Evolutionary conservation across 306 rosid genomes (phyloP).

Genomic region (Vigna unguiculata): DNA sequence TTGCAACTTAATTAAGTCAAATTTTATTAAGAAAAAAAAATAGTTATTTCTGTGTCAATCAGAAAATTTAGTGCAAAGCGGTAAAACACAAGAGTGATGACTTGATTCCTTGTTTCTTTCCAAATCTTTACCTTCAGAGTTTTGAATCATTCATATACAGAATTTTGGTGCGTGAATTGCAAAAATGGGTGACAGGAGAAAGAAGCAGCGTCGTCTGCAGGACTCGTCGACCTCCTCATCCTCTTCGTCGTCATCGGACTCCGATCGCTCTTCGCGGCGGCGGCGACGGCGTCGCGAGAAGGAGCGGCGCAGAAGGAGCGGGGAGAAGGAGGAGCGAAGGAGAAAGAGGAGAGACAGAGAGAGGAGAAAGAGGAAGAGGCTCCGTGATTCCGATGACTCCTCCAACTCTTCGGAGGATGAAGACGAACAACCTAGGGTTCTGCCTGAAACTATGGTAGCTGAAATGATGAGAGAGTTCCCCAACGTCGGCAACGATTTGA

Average conservation of each 20-base stretch:
- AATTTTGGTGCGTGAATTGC: too few relatives aligned
- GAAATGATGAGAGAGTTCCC: conserved; percentile 75
- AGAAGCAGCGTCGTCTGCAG: conserved; percentile 49
- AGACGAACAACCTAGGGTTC: conserved; percentile 46
- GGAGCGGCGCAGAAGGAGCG: conserved; percentile 55
- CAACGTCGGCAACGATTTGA: conserved; percentile 72
- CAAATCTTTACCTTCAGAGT: too few relatives aligned
- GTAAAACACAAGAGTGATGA: too few relatives aligned
- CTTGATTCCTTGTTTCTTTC: too few relatives aligned
- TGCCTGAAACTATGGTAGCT: conserved; percentile 56
- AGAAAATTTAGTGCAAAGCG: too few relatives aligned
- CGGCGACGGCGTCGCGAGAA: conserved; percentile 57
- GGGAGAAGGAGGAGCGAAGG: conserved; percentile 63
- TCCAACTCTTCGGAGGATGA: conserved; percentile 49
- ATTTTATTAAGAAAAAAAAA: too few relatives aligned
- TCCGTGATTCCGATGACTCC: conserved; percentile 47
- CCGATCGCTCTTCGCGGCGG: conserved; percentile 60
- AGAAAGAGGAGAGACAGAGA: conserved; percentile 55
- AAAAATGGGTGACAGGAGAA: conserved; percentile 62
- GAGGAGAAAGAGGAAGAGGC: conserved; percentile 54
- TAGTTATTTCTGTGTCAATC: too few relatives aligned
- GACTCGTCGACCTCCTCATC: conserved; percentile 55
- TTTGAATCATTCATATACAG: too few relatives aligned
- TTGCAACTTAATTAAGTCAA: too few relatives aligned
- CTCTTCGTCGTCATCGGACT: conserved; percentile 51